Evolutionary conservation across 2,329 filamentous ascomycete genomes (phyloP).

Genomic region (Nigrospora osmanthi): DNA sequence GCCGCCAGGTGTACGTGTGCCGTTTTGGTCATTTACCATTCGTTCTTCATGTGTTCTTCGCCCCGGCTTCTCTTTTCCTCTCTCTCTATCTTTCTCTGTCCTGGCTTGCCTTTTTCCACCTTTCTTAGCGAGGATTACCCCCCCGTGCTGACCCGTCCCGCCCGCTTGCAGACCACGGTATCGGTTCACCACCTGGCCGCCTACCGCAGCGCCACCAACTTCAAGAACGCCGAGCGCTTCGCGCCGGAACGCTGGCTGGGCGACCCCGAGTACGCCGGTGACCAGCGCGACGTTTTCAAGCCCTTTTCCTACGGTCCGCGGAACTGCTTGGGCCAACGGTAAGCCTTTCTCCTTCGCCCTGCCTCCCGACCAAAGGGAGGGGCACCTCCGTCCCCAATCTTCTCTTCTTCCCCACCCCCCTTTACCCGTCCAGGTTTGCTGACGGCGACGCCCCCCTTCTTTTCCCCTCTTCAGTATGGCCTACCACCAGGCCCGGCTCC

Average conservation of each 20-base stretch:
- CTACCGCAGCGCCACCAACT: slow-evolving; percentile 7
- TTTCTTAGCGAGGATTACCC: too few relatives aligned
- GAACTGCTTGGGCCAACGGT: slow-evolving; percentile 12
- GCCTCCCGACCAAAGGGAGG: not conserved
- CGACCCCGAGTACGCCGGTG: slow-evolving; percentile 8
- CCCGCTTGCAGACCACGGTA: not conserved
- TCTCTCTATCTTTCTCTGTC: too few relatives aligned
- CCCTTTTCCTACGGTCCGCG: slow-evolving; percentile 12
- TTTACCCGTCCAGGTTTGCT: not conserved
- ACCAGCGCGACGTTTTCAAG: slow-evolving; percentile 11
- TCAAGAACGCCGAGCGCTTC: slow-evolving; percentile 11
- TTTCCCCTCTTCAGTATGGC: slow-evolving; percentile 4
- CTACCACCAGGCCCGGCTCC: slow-evolving; percentile 5
- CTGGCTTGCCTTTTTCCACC: slow-evolving; percentile 7
- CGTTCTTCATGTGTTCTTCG: too few relatives aligned
- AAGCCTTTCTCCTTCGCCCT: not conserved
- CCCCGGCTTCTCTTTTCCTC: too few relatives aligned
- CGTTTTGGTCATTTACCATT: too few relatives aligned
- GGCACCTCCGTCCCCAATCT: too few relatives aligned
- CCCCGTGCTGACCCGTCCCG: too few relatives aligned
- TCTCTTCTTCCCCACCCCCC: not conserved
- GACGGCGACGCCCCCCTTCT: not conserved
- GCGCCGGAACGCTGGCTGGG: slow-evolving; percentile 13
- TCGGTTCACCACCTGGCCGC: slow-evolving; percentile 8
- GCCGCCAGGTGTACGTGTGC: slow-evolving; percentile 9